Evolutionary conservation across 257 asterid genomes (phyloP).

Genomic region (Solanum lycopersicoides): DNA sequence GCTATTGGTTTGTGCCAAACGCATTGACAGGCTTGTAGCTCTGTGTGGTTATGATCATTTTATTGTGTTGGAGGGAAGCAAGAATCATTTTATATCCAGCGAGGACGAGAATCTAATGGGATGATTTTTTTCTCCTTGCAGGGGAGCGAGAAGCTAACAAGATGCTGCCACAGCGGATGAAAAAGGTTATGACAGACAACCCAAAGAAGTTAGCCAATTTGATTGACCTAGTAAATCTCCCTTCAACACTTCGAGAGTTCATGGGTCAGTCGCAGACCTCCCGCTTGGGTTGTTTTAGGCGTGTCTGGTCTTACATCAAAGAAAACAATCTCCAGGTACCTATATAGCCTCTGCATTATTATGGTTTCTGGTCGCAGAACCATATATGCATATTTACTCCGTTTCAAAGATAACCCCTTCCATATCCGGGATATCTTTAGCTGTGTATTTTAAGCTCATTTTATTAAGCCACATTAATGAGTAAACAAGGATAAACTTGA

Average conservation of each 20-base stretch:
- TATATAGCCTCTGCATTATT: not conserved
- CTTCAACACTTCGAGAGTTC: slow-evolving; percentile 71
- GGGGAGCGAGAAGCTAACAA: slow-evolving; percentile 2
- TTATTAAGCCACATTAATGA: not conserved
- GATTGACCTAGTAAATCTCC: slow-evolving; percentile 82
- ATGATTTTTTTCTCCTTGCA: not conserved
- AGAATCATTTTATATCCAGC: not conserved
- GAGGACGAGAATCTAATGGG: not conserved
- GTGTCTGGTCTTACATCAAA: slow-evolving; percentile 82
- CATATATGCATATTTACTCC: not conserved
- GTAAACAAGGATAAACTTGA: not conserved
- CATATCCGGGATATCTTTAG: not conserved
- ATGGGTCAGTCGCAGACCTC: slow-evolving; percentile 96
- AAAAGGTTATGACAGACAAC: slow-evolving; percentile 47
- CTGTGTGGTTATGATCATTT: not conserved
- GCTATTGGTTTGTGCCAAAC: not conserved
- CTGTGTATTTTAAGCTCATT: not conserved
- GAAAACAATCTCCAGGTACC: slow-evolving; percentile 80
- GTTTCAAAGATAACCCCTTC: not conserved
- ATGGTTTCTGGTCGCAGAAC: not conserved
- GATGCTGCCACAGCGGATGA: slow-evolving; percentile 61
- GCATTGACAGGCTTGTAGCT: not conserved
- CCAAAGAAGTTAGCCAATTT: slow-evolving; percentile 75
- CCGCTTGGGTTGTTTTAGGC: slow-evolving; percentile 67
- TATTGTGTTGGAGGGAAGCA: not conserved